Percentiles rank a stretch among this genome's conserved stretches.
Evolutionary conservation across 78 protist genomes (phyloP).

Genomic region (Paulinella micropora): DNA sequence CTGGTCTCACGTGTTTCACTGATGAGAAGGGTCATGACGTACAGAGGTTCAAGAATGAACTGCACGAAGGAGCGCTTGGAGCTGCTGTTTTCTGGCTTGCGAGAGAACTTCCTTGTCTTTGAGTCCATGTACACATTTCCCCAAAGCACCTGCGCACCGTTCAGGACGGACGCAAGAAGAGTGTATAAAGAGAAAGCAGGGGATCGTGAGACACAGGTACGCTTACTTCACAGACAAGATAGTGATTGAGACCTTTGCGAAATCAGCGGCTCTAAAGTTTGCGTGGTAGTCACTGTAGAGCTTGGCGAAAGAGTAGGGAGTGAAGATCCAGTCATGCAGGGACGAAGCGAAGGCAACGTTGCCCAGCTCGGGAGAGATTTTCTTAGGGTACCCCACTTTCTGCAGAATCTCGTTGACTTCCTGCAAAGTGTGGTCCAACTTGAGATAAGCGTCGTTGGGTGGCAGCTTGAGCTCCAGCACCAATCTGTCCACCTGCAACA

Average conservation of each 20-base stretch:
- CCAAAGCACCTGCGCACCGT: no score
- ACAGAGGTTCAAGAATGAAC: constrained; percentile 87
- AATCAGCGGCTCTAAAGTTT: background rate
- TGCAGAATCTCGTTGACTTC: constrained; percentile 28
- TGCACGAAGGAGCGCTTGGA: constrained; percentile 15
- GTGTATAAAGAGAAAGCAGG: no score
- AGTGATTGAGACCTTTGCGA: no score
- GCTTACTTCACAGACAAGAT: no score
- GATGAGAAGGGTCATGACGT: no score
- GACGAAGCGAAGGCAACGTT: constrained; percentile 68
- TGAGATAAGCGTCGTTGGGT: constrained; percentile 86
- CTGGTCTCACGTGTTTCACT: constrained; percentile 58
- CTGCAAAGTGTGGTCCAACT: constrained; percentile 64
- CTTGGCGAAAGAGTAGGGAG: constrained; percentile 62
- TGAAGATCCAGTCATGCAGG: constrained; percentile 64
- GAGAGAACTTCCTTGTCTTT: background rate
- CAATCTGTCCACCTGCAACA: constrained; percentile 80
- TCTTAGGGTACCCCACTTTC: background rate
- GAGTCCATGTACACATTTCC: background rate
- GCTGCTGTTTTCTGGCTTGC: background rate
- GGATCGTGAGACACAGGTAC: no score
- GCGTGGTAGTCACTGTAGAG: background rate
- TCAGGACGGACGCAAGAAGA: no score
- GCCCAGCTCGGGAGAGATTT: constrained; percentile 64
- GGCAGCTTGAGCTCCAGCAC: constrained; percentile 87